Conservation (phyloP, 495 filamentous ascomycete species). For the Rhypophila decipiens region DNA sequence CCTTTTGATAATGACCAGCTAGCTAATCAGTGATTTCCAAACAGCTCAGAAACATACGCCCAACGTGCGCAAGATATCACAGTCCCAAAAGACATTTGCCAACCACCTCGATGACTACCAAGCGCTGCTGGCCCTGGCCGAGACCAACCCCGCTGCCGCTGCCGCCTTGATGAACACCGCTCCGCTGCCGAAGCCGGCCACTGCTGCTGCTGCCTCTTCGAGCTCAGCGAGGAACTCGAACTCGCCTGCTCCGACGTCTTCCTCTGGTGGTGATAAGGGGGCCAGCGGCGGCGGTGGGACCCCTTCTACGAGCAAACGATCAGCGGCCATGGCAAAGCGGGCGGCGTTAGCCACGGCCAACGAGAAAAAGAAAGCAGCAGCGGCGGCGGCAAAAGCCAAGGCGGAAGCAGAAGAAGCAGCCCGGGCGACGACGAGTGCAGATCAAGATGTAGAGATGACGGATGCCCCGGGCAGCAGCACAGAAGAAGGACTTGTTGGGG, state of each 20-base stretch:
- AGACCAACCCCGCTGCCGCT: slow-evolving; percentile 26
- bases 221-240: slow-evolving; percentile 16
- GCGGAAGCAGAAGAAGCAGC: slow-evolving; percentile 14
- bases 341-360: slow-evolving; percentile 14
- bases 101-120: slow-evolving; percentile 90
- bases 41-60: slow-evolving; percentile 53
- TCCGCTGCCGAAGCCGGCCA: too few relatives aligned
- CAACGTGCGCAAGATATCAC: slow-evolving; percentile 83
- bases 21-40: not conserved
- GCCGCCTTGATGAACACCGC: slow-evolving; percentile 13
- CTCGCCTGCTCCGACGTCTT: slow-evolving; percentile 8
- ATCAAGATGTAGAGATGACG: slow-evolving; percentile 30
- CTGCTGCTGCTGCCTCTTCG: slow-evolving; percentile 14
- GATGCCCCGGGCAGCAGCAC: slow-evolving; percentile 14
- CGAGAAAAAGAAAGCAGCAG: slow-evolving; percentile 14
- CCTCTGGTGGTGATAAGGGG: not conserved
- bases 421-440: slow-evolving; percentile 22
- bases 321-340: slow-evolving; percentile 19
- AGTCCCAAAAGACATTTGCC: slow-evolving; percentile 83
- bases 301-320: slow-evolving; percentile 11
- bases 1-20: not conserved
- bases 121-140: slow-evolving; percentile 52
- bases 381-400: slow-evolving; percentile 14
- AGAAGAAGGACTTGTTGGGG: too few relatives aligned
- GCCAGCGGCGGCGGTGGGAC: not conserved